Percentiles rank a stretch among this genome's conserved stretches.
These are phyloP conservation scores for Geosiphon pyriformis DNA, from an alignment of 192 early-diverging fungal genomes.

Conservation along the genomic window DNA sequence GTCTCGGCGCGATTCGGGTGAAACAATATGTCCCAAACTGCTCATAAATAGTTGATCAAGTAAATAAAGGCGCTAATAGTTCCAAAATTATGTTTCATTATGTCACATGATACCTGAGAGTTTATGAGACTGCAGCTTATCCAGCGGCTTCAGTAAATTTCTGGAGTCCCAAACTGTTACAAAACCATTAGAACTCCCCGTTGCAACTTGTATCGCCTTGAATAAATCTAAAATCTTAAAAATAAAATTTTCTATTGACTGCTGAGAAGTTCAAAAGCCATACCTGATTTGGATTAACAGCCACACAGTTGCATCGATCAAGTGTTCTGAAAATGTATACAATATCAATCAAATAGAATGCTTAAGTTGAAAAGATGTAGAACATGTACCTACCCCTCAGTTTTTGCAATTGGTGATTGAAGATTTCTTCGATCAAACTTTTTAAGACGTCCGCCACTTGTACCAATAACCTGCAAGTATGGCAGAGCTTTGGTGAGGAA, in stretches of 20 bases:
- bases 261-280: not conserved
- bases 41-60: not conserved
- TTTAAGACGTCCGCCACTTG: slow-evolving; percentile 21
- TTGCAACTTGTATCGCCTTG: slow-evolving; percentile 11
- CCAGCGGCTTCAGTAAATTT: slow-evolving; percentile 14
- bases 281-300: slow-evolving; percentile 19
- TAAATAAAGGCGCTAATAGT: not conserved
- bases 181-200: slow-evolving; percentile 17
- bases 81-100: not conserved
- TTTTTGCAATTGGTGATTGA: not conserved
- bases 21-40: slow-evolving; percentile 17
- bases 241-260: not conserved
- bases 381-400: slow-evolving; percentile 9
- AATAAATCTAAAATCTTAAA: not conserved
- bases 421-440: slow-evolving; percentile 20
- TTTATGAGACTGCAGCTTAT: slow-evolving; percentile 5
- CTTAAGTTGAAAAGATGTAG: not conserved
- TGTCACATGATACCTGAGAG: not conserved
- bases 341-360: not conserved
- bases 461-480: slow-evolving; percentile 10
- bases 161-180: slow-evolving; percentile 26
- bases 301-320: slow-evolving; percentile 10
- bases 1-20: slow-evolving; percentile 8
- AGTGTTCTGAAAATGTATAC: not conserved
- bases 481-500: not conserved